Evolutionary conservation across 129 eudicot species (phyloP), one percentile per base, ranked within the genome.

Genomic region (Chrysanthemum makinoi): DNA sequence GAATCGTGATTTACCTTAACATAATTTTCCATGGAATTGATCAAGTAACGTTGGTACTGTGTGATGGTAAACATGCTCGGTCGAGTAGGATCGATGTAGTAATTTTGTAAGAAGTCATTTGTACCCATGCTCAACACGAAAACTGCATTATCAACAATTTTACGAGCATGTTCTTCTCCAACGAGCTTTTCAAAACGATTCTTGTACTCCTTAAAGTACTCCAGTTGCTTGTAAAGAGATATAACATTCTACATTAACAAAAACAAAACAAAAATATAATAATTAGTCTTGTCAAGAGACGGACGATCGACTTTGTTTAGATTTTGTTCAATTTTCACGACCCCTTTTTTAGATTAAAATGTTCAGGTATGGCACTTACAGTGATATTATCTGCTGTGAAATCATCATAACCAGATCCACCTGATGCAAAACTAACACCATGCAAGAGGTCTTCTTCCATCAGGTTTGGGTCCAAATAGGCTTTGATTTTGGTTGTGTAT

Each of bases 341-440:
- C 43, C 6, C 43, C 43, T 33, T 4, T 33, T 33, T 5, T 30
- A 35, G 44, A 5, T 35, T 35, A 35, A 59, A 20, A 60, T 11
- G 33, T 52, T 30, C 28, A 53, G 17, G 19, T 16, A 73, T 51
- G 47, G 43, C 9, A 64, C 75, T 55, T 85, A 88, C 95, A 9
- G 86, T 77, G 60, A 82, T 33, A 65, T 82, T 85, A 39, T 39
- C 46, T 55, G 95, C 83, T 0, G 95, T 88, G 65, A 80, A 65
- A 50, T 80, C 90, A 76, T 88, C 95, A 24, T 82, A 88, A 57
- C 90, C 90, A 5, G 90, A 85, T 49, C 82, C 90, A 65, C 90
- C 90, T 48, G 95, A 85, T 51, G 90, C 95, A 66, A 88, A 88
- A 79, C 95, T 88, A 73, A 88, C 88, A 53, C 95, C 95, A 65